Percentiles rank a stretch among this genome's conserved stretches.
These are phyloP conservation scores for Tremella mesenterica DNA, from an alignment of 768 basidiomycete genomes.

Conservation along the genomic window DNA sequence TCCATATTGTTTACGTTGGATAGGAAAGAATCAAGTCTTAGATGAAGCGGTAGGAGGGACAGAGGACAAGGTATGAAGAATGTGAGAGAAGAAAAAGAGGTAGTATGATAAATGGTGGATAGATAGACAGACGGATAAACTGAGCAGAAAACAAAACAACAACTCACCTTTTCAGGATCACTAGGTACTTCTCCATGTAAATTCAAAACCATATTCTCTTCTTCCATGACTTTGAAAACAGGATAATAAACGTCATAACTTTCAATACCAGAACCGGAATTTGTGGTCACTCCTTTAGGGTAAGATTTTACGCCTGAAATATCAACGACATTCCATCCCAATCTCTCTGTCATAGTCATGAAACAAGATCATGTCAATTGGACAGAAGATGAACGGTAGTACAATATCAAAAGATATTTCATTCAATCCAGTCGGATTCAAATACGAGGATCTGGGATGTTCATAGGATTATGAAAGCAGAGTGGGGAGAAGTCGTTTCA, in stretches of 20 bases:
- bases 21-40: no score
- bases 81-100: no score
- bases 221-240: constrained; percentile 87
- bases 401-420: no score
- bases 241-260: constrained; percentile 89
- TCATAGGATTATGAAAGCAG: neutral
- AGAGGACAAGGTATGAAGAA: no score
- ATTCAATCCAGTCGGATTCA: no score
- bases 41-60: no score
- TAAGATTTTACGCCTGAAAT: constrained; percentile 79
- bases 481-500: neutral
- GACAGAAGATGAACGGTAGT: neutral
- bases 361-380: neutral
- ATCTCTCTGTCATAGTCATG: no score
- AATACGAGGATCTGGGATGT: neutral
- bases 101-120: no score
- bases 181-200: constrained; percentile 89
- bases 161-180: constrained; percentile 58
- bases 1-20: no score
- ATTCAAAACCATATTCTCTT: constrained; percentile 87
- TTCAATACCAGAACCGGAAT: constrained; percentile 91
- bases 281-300: constrained; percentile 93
- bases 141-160: neutral
- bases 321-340: neutral
- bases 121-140: no score